These are phyloP conservation scores for Cladosporium cucumerinum DNA, from an alignment of 2,329 filamentous ascomycete genomes.

Conservation along the genomic window DNA sequence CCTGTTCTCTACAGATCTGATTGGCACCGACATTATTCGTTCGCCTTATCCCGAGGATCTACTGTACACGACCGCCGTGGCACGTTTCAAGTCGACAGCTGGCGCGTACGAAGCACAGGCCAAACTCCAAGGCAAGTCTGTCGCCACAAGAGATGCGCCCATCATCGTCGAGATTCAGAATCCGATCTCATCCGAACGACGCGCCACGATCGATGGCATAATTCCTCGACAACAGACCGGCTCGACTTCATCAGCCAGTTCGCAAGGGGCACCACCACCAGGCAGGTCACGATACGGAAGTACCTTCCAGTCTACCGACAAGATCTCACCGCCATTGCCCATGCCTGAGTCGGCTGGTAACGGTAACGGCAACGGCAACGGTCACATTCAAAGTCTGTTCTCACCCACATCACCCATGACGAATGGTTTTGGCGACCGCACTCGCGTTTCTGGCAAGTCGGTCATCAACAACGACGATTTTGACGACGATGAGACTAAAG, in stretches of 20 bases:
- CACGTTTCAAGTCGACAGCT: constrained; percentile 54
- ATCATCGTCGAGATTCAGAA: constrained; percentile 57
- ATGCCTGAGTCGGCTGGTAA: constrained; percentile 49
- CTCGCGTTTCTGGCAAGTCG: constrained; percentile 63
- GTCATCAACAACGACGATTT: constrained; percentile 65
- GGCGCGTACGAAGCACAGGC: constrained; percentile 59
- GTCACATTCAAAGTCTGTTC: constrained; percentile 60
- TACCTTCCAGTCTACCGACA: constrained; percentile 60
- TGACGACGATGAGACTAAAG: constrained; percentile 67
- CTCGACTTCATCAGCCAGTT: constrained; percentile 47
- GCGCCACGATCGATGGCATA: constrained; percentile 54
- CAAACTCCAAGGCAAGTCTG: constrained; percentile 60
- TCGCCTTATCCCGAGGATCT: constrained; percentile 55
- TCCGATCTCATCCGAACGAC: constrained; percentile 29
- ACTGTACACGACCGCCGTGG: constrained; percentile 56
- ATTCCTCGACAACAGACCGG: constrained; percentile 43
- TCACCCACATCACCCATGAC: constrained; percentile 71
- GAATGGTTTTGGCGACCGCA: constrained; percentile 62
- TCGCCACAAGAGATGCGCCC: constrained; percentile 58
- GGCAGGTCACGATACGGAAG: constrained; percentile 56
- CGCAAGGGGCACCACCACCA: constrained; percentile 30
- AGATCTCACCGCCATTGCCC: constrained; percentile 54
- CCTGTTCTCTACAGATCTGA: constrained; percentile 62
- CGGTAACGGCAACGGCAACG: constrained; percentile 52
- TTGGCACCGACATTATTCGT: constrained; percentile 56